Evolutionary conservation across 768 basidiomycete genomes (phyloP), one percentile per base, ranked within the genome.

Genomic region (Boletus huronensis): DNA sequence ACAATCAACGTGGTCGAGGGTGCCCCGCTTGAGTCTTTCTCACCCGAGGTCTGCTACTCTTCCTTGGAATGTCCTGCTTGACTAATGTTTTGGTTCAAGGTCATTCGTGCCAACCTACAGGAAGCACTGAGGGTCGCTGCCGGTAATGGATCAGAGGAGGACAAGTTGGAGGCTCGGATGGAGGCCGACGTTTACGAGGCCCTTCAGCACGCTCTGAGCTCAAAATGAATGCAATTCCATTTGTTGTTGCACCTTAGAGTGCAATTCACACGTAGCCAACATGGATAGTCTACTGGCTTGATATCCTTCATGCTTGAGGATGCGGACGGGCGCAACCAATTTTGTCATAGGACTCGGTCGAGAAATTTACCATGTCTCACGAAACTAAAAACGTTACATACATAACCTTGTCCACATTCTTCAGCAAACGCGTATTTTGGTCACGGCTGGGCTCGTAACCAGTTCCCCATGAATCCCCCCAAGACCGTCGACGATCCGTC

Each of bases 1-100:
- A 98, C 97, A 38, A 89, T 99, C 70, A 99, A 98, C 75, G 93
- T 88, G 54, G 87, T 99, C 43, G 97, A 99, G 79, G 97, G 90
- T 56, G 95, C 94, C 53, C 86, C 93, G 21, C 77, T 98, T 36
- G 93, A 95, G 52, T 79, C 85, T 38, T 96, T 98, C 77, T 96
- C 95, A 1, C 64, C 80, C 21, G 97, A 98, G 81, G 96, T 96
- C 60, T 53, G 80, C 68, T 36, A 25, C 50, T 35, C 19, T 21
- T 34, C 42, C 26, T 53, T n/a, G 17, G 57, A 50, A 21, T 29
- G 41, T 34, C 25, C 28, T 17, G 21, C 17, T 21, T 55, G 29
- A 48, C 54, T 57, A 47, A 61, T 50, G 26, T 55, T 6, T 48
- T 47, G n/a, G 41, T 46, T 53, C 48, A 66, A 98, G 97, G 90